Base-by-base conservation (phyloP, 257 asterid genomes). In the Prunella vulgaris region DNA sequence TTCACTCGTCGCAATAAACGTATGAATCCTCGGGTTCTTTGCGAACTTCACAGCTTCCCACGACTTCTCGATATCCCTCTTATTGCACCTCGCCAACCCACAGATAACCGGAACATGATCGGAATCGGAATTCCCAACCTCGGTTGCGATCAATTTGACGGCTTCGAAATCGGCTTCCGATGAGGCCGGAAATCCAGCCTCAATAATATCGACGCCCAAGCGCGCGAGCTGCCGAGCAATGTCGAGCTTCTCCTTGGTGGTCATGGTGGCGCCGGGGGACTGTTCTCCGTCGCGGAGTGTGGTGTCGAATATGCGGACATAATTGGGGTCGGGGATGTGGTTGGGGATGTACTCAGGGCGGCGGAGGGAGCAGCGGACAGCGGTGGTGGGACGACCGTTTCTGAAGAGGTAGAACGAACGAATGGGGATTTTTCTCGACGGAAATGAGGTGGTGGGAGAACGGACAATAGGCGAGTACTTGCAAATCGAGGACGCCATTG, bases 211-310 rank as follows among this genome's bases (percentile, higher is more conserved):
- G 5, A 94, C 99, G 4, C 99, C 97, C 22, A 94, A 91, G 59
- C 85, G 91, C 2, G 96, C 88, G 10, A 90, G 92, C 85, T 80
- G 94, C 22, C 91, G 83, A 15, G 99, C 97, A 27, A 93, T 85
- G 51, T 84, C 93, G 10, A 93, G 88, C 85, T 93, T 93, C 84
- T 93, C 96, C 76, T 90, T 83, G 9, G 90, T 84, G 51, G 97
- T 93, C 95, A 93, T 91, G 59, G 97, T 93, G 71, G 99, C 99
- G 8, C 97, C 99, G 14, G 99, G 99, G 5, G 99, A 93, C 79
- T 93, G 99, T 69, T 93, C 99, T 25, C 99, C 99, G 73, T 93
- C 99, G 15, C 99, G 95, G 78, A 90, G 91, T 3, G 99, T 93
- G 57, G 99, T 93, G 73, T 93, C 99, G 69, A 90, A 93, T 5